A percentile compares a stretch with the other conserved stretches of the same genome.
phyloP scores from a whole-genome alignment of 2,329 filamentous ascomycete genomes.

The Beauveria rudraprayagi region DNA sequence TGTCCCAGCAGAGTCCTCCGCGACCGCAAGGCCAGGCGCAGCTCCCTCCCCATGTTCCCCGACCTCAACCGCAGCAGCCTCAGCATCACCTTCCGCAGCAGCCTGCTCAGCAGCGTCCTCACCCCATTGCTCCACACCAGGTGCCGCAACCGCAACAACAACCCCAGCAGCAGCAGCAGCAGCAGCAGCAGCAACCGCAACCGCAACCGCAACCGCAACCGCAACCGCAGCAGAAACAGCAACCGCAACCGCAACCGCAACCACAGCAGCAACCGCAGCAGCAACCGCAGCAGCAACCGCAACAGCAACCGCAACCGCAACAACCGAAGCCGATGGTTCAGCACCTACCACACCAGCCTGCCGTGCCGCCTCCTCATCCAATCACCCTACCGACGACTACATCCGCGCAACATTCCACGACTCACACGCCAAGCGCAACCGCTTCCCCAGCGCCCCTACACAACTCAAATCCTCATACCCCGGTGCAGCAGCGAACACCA shows the following conservation, averaged over 20 bases:
- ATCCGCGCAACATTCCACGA: not conserved
- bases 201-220: constrained; percentile 9
- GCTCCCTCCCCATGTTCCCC: constrained; percentile 21
- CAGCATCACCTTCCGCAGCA: constrained; percentile 14
- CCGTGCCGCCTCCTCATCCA: constrained; percentile 6
- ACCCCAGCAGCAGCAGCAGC: constrained; percentile 9
- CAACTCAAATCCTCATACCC: constrained; percentile 2
- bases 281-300: constrained; percentile 13
- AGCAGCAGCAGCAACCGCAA: constrained; percentile 14
- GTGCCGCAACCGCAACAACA: not conserved
- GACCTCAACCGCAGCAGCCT: constrained; percentile 12
- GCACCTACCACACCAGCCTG: not conserved
- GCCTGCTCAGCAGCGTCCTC: constrained; percentile 13
- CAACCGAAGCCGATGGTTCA: constrained; percentile 9
- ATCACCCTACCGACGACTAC: constrained; percentile 5
- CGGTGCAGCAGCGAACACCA: not conserved
- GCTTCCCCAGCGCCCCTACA: constrained; percentile 1
- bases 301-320: constrained; percentile 14
- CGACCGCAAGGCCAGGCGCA: constrained; percentile 18
- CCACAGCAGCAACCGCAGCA: not conserved
- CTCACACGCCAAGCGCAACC: not conserved
- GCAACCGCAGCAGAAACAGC: constrained; percentile 8
- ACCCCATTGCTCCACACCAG: constrained; percentile 1
- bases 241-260: no score
- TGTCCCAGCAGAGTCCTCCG: constrained; percentile 2